These are phyloP conservation scores for Yamadazyma akitaensis DNA, from an alignment of 805 yeast species.

Conservation along the genomic window DNA sequence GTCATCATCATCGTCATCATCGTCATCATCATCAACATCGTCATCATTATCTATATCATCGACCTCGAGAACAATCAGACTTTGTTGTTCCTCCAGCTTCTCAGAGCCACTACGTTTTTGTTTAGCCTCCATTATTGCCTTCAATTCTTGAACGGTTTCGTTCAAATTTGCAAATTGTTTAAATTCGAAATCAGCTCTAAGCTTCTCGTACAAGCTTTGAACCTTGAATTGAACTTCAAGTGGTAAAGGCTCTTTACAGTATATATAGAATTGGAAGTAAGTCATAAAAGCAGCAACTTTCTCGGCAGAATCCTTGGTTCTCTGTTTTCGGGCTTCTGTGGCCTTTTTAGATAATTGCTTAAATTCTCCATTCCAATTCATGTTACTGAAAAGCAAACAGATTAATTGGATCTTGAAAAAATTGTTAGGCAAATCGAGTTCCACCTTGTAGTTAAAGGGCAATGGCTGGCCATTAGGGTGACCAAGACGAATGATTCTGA, in stretches of 20 bases:
- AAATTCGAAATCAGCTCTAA: slow-evolving; percentile 26
- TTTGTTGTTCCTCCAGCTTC: slow-evolving; percentile 14
- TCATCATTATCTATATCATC: slow-evolving; percentile 25
- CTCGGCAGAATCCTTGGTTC: slow-evolving; percentile 8
- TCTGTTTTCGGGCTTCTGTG: not conserved
- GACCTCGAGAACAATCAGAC: slow-evolving; percentile 14
- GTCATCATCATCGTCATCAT: slow-evolving; percentile 4
- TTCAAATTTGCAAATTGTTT: slow-evolving; percentile 33
- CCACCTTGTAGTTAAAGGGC: slow-evolving; percentile 47
- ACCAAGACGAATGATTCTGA: slow-evolving; percentile 60
- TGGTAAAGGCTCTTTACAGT: slow-evolving; percentile 65
- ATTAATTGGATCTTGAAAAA: slow-evolving; percentile 67
- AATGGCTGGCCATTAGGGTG: slow-evolving; percentile 52
- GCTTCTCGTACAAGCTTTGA: slow-evolving; percentile 38
- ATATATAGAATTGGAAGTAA: slow-evolving; percentile 69
- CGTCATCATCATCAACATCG: slow-evolving; percentile 8
- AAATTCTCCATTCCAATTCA: not conserved
- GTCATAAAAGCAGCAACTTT: slow-evolving; percentile 38
- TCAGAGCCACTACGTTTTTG: slow-evolving; percentile 5
- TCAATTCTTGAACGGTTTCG: slow-evolving; percentile 43
- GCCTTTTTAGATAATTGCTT: not conserved
- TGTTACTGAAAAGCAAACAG: slow-evolving; percentile 16
- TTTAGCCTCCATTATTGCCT: slow-evolving; percentile 14
- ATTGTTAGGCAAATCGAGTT: slow-evolving; percentile 61
- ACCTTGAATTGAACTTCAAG: slow-evolving; percentile 56